Conservation (phyloP, 208 protist genomes). For the Naegleria fowleri region DNA sequence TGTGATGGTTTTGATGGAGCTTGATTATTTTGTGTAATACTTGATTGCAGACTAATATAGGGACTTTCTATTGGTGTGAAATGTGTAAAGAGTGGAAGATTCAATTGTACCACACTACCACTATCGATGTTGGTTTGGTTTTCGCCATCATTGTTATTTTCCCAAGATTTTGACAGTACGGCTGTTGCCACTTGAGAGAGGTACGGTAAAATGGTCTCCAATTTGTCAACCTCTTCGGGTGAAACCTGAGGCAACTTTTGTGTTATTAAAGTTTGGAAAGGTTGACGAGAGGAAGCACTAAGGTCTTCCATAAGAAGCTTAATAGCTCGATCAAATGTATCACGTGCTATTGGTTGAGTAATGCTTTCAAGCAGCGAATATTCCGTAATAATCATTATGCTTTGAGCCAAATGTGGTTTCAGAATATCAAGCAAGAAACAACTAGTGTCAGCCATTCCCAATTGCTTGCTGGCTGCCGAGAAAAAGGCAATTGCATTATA, state of each 20-base stretch:
- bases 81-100: background rate
- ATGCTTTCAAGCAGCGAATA: background rate
- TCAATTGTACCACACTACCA: background rate
- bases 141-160: background rate
- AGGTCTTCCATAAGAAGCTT: background rate
- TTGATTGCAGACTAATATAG: background rate
- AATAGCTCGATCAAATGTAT: background rate
- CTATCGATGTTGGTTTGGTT: background rate
- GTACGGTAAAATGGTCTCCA: background rate
- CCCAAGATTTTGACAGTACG: background rate
- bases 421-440: conserved; percentile 3
- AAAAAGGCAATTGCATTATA: background rate
- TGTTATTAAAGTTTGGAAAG: background rate
- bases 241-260: background rate
- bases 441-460: conserved; percentile 1
- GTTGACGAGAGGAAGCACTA: background rate
- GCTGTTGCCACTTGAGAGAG: background rate
- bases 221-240: background rate
- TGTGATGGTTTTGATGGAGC: background rate
- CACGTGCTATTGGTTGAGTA: background rate
- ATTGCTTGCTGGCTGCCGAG: background rate
- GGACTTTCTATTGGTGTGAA: background rate
- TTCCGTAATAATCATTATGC: background rate
- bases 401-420: background rate
- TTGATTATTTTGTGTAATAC: background rate